Evolutionary conservation across 2,329 filamentous ascomycete species (phyloP), one percentile per base, ranked within the genome.

Genomic region (Fulvia fulva): DNA sequence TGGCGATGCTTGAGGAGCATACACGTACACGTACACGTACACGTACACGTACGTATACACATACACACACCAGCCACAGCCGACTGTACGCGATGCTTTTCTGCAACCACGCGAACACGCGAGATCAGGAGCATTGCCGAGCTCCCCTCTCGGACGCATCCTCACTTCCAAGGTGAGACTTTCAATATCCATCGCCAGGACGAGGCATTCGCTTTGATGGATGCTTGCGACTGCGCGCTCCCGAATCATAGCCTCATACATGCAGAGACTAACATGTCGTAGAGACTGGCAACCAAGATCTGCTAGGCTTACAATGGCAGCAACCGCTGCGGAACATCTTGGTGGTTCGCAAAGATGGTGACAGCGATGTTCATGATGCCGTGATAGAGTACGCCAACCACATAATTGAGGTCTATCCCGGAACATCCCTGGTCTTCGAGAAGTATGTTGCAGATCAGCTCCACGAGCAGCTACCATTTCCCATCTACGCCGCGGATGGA

Each of bases 361-460:
- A 82, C 2, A 76, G 79, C 2, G 73, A 75, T 26, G 81, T 86
- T 53, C 83, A 81, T 26, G 72, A 78, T 14, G 82, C 83, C 2
- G 72, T 87, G 37, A 69, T 85, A 59, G 83, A 85, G 66, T 85
- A 85, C 68, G 78, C 79, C 45, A 78, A 80, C 70, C 89, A 97
- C 74, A 83, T 97, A 58, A 84, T 86, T 65, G 81, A 80, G 61
- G 90, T 90, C 59, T 97, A 97, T 73, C 87, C 91, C 0, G 83
- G 84, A 53, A 84, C 92, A 62, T 88, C 90, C 68, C 80, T 97
- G 51, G 84, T 97, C 11, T 86, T 97, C 65, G 94, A 97, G 74
- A 86, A 83, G 2, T 81, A 85, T 51, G 85, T 91, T 16, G 91
- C 93, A 2, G 72, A 81, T 5, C 81, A 87, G 59, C 78, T 97